A percentile compares a stretch with the other conserved stretches of the same genome.
Evolutionary conservation across 176 grass and related monocot genomes (phyloP).

Genomic region (Puccinellia tenuiflora): DNA sequence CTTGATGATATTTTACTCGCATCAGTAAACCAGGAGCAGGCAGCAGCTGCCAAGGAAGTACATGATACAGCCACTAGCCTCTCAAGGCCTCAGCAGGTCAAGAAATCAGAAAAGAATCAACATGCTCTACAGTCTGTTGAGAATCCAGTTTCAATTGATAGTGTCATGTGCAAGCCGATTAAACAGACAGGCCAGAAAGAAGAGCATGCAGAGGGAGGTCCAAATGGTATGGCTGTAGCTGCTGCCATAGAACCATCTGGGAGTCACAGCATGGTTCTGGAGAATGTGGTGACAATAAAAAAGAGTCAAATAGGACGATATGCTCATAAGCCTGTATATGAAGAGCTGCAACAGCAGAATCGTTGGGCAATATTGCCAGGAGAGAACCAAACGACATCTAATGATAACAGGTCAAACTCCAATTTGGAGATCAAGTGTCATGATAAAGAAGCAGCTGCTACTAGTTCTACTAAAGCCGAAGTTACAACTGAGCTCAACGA

Average conservation of each 20-base stretch:
- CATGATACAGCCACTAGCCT: constrained; percentile 22
- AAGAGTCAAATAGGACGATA: constrained; percentile 51
- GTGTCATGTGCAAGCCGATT: constrained; percentile 39
- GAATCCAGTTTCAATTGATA: constrained; percentile 31
- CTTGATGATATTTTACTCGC: constrained; percentile 14
- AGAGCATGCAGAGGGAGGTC: constrained; percentile 22
- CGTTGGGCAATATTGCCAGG: background rate
- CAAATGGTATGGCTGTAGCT: constrained; percentile 1
- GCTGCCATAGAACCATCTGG: constrained; percentile 19
- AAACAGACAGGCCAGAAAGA: constrained; percentile 41
- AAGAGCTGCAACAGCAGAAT: constrained; percentile 38
- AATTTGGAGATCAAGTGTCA: background rate
- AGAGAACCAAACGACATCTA: background rate
- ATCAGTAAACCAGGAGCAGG: constrained; percentile 5
- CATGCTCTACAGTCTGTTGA: constrained; percentile 11
- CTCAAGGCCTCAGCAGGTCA: constrained; percentile 37
- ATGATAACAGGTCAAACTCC: background rate
- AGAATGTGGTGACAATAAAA: constrained; percentile 24
- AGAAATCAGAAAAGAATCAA: constrained; percentile 31
- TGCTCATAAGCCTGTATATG: constrained; percentile 40
- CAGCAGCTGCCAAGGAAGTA: constrained; percentile 28
- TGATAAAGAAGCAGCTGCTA: constrained; percentile 15
- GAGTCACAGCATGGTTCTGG: constrained; percentile 15
- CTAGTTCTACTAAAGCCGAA: constrained; percentile 26
- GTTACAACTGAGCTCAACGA: constrained; percentile 15